A percentile compares a stretch with the other conserved stretches of the same genome.
Evolutionary conservation across 305 asterid genomes (phyloP).

Genomic region (Rubia occidens): DNA sequence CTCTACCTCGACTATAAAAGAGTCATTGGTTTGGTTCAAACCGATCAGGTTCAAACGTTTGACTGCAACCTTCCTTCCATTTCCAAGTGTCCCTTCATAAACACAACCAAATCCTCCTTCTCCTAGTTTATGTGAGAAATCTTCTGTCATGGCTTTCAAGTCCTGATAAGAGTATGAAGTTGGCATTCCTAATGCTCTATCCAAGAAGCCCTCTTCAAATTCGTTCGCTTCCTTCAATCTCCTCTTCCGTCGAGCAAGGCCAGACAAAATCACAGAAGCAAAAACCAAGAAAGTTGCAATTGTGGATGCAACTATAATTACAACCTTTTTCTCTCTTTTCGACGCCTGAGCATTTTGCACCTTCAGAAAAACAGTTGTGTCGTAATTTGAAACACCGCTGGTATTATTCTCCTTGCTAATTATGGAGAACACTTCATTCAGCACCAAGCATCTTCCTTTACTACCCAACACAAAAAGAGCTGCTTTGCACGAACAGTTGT

Average conservation of each 20-base stretch:
- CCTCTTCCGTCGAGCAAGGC: not conserved
- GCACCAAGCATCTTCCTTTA: not conserved
- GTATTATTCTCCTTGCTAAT: not conserved
- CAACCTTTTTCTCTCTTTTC: no score
- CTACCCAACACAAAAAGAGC: not conserved
- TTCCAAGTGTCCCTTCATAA: not conserved
- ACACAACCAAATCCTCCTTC: slow-evolving; percentile 17
- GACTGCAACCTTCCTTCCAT: not conserved
- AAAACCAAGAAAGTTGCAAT: not conserved
- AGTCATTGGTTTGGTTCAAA: not conserved
- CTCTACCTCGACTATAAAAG: slow-evolving; percentile 2
- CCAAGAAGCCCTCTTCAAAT: not conserved
- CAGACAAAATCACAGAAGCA: not conserved
- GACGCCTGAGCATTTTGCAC: slow-evolving; percentile 9
- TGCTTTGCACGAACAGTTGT: slow-evolving; percentile 12
- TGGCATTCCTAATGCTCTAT: slow-evolving; percentile 15
- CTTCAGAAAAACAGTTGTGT: slow-evolving; percentile 2
- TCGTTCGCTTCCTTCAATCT: not conserved
- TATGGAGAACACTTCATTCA: slow-evolving; percentile 18
- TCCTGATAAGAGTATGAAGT: slow-evolving; percentile 17
- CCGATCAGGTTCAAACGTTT: not conserved
- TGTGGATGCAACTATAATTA: not conserved
- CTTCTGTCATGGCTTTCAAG: slow-evolving; percentile 13
- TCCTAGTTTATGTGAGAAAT: slow-evolving; percentile 15
- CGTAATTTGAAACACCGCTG: not conserved